These are phyloP conservation scores for Diaporthe batatas DNA, from an alignment of 2,329 filamentous ascomycete genomes.

Conservation along the genomic window DNA sequence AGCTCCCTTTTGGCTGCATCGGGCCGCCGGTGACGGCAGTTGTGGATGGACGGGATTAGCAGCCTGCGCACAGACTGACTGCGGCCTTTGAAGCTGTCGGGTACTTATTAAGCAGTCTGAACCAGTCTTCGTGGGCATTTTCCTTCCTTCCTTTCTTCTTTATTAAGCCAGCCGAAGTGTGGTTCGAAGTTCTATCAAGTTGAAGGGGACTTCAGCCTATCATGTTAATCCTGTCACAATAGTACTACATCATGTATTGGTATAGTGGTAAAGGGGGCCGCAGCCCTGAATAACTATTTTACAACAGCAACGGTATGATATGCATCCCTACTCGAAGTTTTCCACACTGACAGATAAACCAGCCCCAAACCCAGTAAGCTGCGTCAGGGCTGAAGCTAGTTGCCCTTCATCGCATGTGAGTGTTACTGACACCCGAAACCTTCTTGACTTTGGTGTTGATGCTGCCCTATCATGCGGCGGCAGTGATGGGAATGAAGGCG, in stretches of 20 bases:
- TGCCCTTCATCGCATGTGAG: conserved; percentile 13
- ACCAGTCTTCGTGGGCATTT: too few species aligned
- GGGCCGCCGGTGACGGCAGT: too few species aligned
- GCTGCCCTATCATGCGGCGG: background rate
- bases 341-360: conserved; percentile 13
- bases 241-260: background rate
- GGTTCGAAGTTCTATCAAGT: too few species aligned
- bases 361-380: background rate
- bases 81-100: too few species aligned
- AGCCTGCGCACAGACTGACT: too few species aligned
- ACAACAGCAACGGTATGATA: background rate
- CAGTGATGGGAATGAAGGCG: conserved; percentile 18
- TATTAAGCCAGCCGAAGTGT: too few species aligned
- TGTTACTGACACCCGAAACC: conserved; percentile 5
- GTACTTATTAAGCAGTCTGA: too few species aligned
- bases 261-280: background rate
- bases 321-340: background rate
- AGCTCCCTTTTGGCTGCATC: too few species aligned
- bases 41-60: too few species aligned
- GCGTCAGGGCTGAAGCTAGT: background rate
- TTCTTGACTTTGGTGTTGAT: conserved; percentile 1
- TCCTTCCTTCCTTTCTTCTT: too few species aligned
- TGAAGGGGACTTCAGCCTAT: too few species aligned
- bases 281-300: background rate
- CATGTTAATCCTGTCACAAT: too few species aligned